Evolutionary conservation across 2,329 filamentous ascomycete species (phyloP).

Genomic region (Aspergillaceae sp.): DNA sequence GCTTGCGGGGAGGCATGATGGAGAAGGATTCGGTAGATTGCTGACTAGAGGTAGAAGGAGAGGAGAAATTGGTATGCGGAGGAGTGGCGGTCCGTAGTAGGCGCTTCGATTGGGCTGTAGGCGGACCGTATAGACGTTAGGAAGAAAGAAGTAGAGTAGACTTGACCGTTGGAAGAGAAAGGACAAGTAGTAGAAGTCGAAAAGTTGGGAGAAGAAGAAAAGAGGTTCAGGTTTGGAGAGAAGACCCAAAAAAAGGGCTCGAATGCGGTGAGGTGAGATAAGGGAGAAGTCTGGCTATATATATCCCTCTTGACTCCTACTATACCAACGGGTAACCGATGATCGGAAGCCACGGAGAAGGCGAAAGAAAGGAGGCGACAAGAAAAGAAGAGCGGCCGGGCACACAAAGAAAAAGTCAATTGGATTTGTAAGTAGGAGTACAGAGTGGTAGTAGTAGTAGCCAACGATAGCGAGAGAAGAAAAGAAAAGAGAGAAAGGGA

Average conservation of each 20-base stretch:
- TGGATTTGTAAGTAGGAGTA: background rate
- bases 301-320: background rate
- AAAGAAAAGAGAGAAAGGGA: background rate
- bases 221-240: slow-evolving; percentile 1
- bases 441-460: too few species aligned
- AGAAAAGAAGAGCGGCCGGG: background rate
- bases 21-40: slow-evolving; percentile 8
- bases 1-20: slow-evolving; percentile 45
- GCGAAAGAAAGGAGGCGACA: slow-evolving; percentile 2
- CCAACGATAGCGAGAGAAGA: too few species aligned
- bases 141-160: too few species aligned
- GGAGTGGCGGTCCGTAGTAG: background rate
- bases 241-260: background rate
- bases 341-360: slow-evolving; percentile 6
- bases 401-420: background rate
- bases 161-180: too few species aligned
- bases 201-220: background rate
- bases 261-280: slow-evolving; percentile 3
- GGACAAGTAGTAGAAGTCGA: too few species aligned
- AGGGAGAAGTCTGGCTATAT: slow-evolving; percentile 1
- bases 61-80: slow-evolving; percentile 2
- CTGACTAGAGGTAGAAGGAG: background rate
- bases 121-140: too few species aligned
- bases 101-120: too few species aligned
- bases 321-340: slow-evolving; percentile 1